These are phyloP conservation scores for Solanum rostratum DNA, from an alignment of 257 asterid genomes.

Conservation along the genomic window DNA sequence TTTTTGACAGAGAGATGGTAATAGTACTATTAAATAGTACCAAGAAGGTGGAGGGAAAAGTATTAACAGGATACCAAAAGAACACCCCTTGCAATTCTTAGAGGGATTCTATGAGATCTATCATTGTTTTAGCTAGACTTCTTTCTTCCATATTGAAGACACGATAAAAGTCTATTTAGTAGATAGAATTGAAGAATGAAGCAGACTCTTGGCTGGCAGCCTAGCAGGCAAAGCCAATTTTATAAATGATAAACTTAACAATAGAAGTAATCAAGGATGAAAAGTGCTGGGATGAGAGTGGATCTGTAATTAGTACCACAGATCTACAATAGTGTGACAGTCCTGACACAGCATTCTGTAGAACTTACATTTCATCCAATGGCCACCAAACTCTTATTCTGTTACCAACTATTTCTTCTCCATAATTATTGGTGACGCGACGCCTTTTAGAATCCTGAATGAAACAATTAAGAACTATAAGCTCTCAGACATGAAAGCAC, in stretches of 20 bases:
- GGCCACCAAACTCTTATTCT: conserved; percentile 50
- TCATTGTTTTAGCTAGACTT: not conserved
- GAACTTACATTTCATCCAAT: conserved; percentile 27
- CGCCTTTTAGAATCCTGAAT: conserved; percentile 19
- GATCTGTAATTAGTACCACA: not conserved
- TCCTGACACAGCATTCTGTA: not conserved
- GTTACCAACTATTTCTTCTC: conserved; percentile 39
- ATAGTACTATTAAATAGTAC: not conserved
- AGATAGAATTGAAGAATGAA: not conserved
- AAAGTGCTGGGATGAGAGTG: not conserved
- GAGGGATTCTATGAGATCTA: not conserved
- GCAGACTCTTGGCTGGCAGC: not conserved
- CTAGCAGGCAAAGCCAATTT: not conserved
- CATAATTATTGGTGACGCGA: conserved; percentile 12
- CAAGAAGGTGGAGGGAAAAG: not conserved
- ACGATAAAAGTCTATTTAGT: not conserved
- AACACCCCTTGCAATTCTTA: not conserved
- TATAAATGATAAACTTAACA: not conserved
- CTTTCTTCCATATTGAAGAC: not conserved
- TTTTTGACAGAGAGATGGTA: not conserved
- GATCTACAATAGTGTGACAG: not conserved
- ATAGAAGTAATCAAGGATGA: not conserved
- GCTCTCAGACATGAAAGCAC: not conserved
- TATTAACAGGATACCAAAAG: not conserved
- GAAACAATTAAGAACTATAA: not conserved